phyloP scores from a whole-genome alignment of 73 alveolate species.

The Stentor coeruleus region DNA sequence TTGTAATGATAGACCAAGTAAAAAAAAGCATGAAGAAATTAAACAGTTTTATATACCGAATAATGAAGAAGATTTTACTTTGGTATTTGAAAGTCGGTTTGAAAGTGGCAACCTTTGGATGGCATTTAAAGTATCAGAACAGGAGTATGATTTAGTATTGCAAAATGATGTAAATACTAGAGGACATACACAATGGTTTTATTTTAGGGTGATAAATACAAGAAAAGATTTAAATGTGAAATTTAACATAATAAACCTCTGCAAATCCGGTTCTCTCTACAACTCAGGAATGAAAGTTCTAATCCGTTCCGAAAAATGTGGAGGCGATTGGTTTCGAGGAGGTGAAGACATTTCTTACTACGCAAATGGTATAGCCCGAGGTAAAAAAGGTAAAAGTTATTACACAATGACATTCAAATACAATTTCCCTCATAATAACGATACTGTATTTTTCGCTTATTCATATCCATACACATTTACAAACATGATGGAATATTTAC shows the following conservation, averaged over 20 bases:
- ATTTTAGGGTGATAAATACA: conserved; percentile 85
- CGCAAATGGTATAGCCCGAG: conserved; percentile 24
- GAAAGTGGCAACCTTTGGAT: conserved; percentile 92
- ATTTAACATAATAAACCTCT: conserved; percentile 91
- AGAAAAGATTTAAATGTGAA: conserved; percentile 82
- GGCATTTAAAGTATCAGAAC: conserved; percentile 66
- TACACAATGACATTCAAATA: conserved; percentile 58
- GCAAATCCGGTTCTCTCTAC: conserved; percentile 89
- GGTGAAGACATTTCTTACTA: conserved; percentile 48
- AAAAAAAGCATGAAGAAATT: conserved; percentile 27
- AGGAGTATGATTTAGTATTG: conserved; percentile 87
- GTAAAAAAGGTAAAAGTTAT: conserved; percentile 30
- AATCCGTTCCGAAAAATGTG: conserved; percentile 69
- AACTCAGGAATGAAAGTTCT: conserved; percentile 94
- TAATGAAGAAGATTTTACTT: conserved; percentile 65
- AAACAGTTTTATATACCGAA: conserved; percentile 60
- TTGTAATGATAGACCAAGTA: background rate
- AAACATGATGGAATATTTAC: conserved; percentile 44
- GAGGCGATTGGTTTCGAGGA: conserved; percentile 59
- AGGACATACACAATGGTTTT: conserved; percentile 97
- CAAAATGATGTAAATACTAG: conserved; percentile 94
- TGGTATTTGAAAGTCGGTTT: conserved; percentile 91
- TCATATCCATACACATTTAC: conserved; percentile 95
- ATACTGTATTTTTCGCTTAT: conserved; percentile 83
- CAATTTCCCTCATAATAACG: conserved; percentile 48